Base-by-base conservation (phyloP, 2,329 filamentous ascomycete genomes). In the Magnaporthales sp. region DNA sequence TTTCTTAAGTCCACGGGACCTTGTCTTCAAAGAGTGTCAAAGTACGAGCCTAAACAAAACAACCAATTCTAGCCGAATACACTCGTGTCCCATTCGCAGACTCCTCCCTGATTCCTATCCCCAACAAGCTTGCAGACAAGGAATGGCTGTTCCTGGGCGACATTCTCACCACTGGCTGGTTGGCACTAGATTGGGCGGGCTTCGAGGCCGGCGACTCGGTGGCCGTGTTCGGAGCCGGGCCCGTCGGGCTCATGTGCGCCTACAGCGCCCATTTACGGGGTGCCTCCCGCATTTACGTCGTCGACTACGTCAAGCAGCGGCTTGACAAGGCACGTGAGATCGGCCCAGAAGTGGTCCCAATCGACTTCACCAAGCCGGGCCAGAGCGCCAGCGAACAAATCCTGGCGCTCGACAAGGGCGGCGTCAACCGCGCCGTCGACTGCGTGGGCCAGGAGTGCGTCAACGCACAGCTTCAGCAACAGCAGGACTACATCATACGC, bases 111-210 rank as follows among this genome's bases (percentile, higher is more conserved):
- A 63, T 70, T 24, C 63, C 64, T 32, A 68, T 72, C 19, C 67
- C 70, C 27, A 64, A 69, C 31, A 68, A 62, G 22, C 62, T 62
- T 26, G 51, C 68, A 1, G 70, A 72, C 67, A 65, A 67, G 27
- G 68, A 76, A 63, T 75, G 72, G 31, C 62, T 76, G 2, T 68
- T 73, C 13, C 15, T 76, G 4, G 70, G 72, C 3, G 77, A 80
- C 66, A 78, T 80, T 62, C 78, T 79, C 68, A 69, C 73, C 15
- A 79, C 77, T 0, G 77, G 72, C 6, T 81, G 78, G 78, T 69
- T 72, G 60, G 76, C 73, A 2, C 67, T 80, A 6, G 70, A 72
- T 19, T 73, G 73, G 67, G 73, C 77, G 9, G 77, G 77, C 10
- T 80, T 80, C 70, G 64, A 76, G 66, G 69, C 78, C 0, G 79